Evolutionary conservation across 805 yeast genomes (phyloP), one percentile per base, ranked within the genome.

Genomic region (Yamadazyma endophytica): DNA sequence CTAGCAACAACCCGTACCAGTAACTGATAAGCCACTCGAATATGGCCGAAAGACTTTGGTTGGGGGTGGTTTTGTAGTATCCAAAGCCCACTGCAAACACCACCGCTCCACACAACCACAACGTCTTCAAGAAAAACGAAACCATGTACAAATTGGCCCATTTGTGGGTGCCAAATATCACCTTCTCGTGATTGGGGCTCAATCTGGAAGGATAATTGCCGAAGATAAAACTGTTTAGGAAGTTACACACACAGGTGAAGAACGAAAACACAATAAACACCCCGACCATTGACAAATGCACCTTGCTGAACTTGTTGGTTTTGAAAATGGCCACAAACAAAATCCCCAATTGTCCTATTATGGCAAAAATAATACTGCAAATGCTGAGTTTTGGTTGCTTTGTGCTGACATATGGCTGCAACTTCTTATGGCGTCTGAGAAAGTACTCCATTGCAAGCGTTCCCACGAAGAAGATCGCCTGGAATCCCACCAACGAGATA

Each of bases 11-110:
- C 3, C 95, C 92, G 51, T 83, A 89, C 77, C 85, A 79, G 57
- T 79, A 89, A n/a, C 90, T 79, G 25, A 89, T 57, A 3, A 79
- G 51, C 97, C 97, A 90, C 58, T 90, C 97, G 50, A 82, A 76
- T 13, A 68, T 62, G 0, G 88, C 88, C 24, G 79, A 68, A 19
- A 70, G 61, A 40, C 70, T 63, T 22, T 58, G 48, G 6, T 58
- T 47, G 17, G 66, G 64, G 1, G 35, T 31, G 9, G 54, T 51
- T 52, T 51, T 47, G 30, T 59, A 49, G 3, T 55, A 67, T n/a
- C 76, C 87, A 42, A 86, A 90, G 19, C 75, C 68, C 16, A 82
- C 56, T 3, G 90, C 95, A 49, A 84, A 70, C 0, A 64, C 75
- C 12, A 80, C 61, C 1, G 95, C 92, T 13, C 69, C 49, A 2